Evolutionary conservation across 139 green algal genomes (phyloP), one percentile per base, ranked within the genome.

Genomic region (Chlamydomonas incerta): DNA sequence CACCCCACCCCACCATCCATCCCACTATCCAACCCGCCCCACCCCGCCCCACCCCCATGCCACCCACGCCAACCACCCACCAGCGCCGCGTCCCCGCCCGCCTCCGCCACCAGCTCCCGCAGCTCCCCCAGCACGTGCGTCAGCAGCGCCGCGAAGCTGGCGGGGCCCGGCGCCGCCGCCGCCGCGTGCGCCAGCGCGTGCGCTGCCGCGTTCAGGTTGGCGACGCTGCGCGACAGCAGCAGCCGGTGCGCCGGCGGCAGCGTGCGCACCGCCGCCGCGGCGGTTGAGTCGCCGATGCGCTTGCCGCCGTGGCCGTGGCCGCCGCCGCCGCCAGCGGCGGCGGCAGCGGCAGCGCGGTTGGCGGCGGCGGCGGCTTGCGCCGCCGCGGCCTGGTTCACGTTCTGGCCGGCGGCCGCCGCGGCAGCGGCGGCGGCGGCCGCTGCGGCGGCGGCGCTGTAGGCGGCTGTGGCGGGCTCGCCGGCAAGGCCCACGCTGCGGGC

Each of bases 61-160:
- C 3, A 52, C 21, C 24, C 26, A 26, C 11, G 13, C 33, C 52
- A 58, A 58, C 13, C 57, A 72, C 79, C 5, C 79, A 85, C 79
- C 79, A 85, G 46, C 31, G 79, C 79, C 21, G 26, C 11, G 11
- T 85, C 79, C 2, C 79, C 79, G 3, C 47, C 79, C 47, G 79
- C 65, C 14, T 8, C 24, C 47, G 66, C 79, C 79, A 85, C 79
- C 65, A 75, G 37, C 23, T 85, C 79, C 79, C 79, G n/a, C 66
- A 85, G 79, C 79, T 85, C 79, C 37, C 66, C 46, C n/a, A 85
- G 66, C 79, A 85, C 79, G 66, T 68, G 47, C 79, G 79, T 85
- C 79, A 85, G 34, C 79, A 85, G 31, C 65, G 79, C 79, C 21
- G 79, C 65, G 31, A 75, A 68, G 79, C 79, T 75, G 65, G 79